Percentiles rank a stretch among this genome's conserved stretches.
These are phyloP conservation scores for Meira nashicola DNA, from an alignment of 1,284 basidiomycete genomes.

Conservation along the genomic window DNA sequence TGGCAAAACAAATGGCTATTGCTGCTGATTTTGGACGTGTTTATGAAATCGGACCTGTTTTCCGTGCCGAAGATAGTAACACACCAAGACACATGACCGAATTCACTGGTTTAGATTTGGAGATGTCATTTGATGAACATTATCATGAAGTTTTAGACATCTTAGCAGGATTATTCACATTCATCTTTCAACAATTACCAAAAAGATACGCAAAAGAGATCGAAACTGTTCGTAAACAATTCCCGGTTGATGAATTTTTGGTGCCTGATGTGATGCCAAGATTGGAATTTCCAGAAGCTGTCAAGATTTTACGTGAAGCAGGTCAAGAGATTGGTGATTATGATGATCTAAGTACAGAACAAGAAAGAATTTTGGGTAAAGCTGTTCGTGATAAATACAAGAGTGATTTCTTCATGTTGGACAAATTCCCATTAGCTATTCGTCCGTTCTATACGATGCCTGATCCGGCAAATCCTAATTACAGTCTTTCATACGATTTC, in stretches of 20 bases:
- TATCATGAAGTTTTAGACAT: conserved; percentile 70
- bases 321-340: conserved; percentile 46
- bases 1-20: conserved; percentile 99
- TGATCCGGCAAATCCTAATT: conserved; percentile 47
- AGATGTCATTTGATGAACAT: conserved; percentile 97
- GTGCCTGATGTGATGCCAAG: conserved; percentile 46
- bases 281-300: conserved; percentile 47
- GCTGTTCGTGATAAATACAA: conserved; percentile 51
- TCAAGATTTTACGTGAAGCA: conserved; percentile 44
- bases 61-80: conserved; percentile 96
- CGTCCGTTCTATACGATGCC: conserved; percentile 54
- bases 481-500: conserved; percentile 98
- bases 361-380: conserved; percentile 42
- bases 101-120: conserved; percentile 96
- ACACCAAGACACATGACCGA: conserved; percentile 98
- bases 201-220: conserved; percentile 75
- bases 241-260: conserved; percentile 64
- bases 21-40: conserved; percentile 96
- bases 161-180: conserved; percentile 48
- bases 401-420: conserved; percentile 47
- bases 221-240: conserved; percentile 74
- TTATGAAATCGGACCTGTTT: conserved; percentile 89
- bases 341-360: conserved; percentile 51
- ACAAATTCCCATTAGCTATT: conserved; percentile 51
- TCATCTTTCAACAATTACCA: conserved; percentile 51